Evolutionary conservation across 257 asterid species (phyloP).

Genomic region (Salvia hispanica): DNA sequence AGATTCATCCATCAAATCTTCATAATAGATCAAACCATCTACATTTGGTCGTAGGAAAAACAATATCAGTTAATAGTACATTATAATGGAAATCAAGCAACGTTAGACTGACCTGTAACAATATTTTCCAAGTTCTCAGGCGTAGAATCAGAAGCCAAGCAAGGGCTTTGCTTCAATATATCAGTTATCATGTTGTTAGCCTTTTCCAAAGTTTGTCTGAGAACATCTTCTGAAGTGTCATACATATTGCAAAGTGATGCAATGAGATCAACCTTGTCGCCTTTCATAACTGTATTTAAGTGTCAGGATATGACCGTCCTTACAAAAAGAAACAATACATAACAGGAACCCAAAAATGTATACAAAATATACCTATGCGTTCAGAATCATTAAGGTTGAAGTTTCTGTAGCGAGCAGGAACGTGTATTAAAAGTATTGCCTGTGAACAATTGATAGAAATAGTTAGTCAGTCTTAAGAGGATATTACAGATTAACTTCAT

Average conservation of each 20-base stretch:
- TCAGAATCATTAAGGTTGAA: constrained; percentile 62
- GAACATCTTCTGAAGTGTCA: constrained; percentile 81
- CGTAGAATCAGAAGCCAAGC: constrained; percentile 62
- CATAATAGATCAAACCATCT: constrained; percentile 78
- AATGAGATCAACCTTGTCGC: constrained; percentile 68
- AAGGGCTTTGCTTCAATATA: constrained; percentile 58
- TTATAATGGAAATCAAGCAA: constrained; percentile 17
- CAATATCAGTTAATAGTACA: constrained; percentile 12
- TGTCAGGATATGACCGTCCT: constrained; percentile 15
- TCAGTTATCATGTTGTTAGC: constrained; percentile 63
- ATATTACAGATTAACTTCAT: constrained; percentile 1
- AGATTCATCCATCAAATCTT: constrained; percentile 76
- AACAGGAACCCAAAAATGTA: constrained; percentile 2
- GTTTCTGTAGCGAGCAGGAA: constrained; percentile 70
- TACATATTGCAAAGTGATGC: constrained; percentile 79
- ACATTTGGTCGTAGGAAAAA: constrained; percentile 38
- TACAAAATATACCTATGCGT: constrained; percentile 56
- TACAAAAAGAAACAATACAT: constrained; percentile 20
- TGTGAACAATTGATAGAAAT: constrained; percentile 42
- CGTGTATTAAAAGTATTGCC: constrained; percentile 84
- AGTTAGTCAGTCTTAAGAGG: constrained; percentile 12
- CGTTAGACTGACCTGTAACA: constrained; percentile 55
- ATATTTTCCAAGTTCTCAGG: constrained; percentile 58
- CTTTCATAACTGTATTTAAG: constrained; percentile 67
- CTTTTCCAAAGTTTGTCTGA: constrained; percentile 65